These are phyloP conservation scores for Termitomyces sp. DNA, from an alignment of 768 basidiomycete genomes.

Conservation along the genomic window DNA sequence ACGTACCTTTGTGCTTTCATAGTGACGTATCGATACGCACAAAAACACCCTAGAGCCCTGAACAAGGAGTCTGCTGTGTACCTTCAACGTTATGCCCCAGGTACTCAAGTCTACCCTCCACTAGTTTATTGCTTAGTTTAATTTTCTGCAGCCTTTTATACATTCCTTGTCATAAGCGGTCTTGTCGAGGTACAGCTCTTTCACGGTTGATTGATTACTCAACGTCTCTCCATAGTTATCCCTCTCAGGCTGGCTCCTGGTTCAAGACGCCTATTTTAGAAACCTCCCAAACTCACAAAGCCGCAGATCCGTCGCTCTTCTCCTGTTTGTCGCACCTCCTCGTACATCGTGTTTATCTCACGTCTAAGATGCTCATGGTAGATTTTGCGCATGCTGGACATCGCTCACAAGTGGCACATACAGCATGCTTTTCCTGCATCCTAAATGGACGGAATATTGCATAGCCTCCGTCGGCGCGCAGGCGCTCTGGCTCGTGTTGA, in stretches of 20 bases:
- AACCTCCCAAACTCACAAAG: slow-evolving; percentile 44
- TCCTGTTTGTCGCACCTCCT: slow-evolving; percentile 36
- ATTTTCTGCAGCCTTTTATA: slow-evolving; percentile 29
- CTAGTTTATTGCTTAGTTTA: background rate
- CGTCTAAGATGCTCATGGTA: slow-evolving; percentile 16
- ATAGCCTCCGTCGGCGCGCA: slow-evolving; percentile 56
- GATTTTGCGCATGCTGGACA: slow-evolving; percentile 61
- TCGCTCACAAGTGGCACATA: slow-evolving; percentile 45
- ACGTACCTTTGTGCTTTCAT: slow-evolving; percentile 49
- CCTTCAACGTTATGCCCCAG: slow-evolving; percentile 47
- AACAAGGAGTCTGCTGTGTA: slow-evolving; percentile 45
- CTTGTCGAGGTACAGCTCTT: slow-evolving; percentile 37
- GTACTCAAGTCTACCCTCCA: slow-evolving; percentile 25
- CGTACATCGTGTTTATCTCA: background rate
- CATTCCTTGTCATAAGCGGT: slow-evolving; percentile 44
- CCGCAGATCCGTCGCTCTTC: slow-evolving; percentile 39
- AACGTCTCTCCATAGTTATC: slow-evolving; percentile 35
- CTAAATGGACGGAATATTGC: slow-evolving; percentile 47
- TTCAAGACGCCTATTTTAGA: slow-evolving; percentile 49
- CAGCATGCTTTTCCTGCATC: slow-evolving; percentile 58
- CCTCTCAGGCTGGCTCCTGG: slow-evolving; percentile 51
- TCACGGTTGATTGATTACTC: background rate
- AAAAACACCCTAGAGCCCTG: slow-evolving; percentile 39
- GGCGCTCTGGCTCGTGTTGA: slow-evolving; percentile 51
- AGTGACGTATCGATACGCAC: slow-evolving; percentile 42